phyloP scores from a whole-genome alignment of 345 rosid genomes.

The Gossypium mustelinum region DNA sequence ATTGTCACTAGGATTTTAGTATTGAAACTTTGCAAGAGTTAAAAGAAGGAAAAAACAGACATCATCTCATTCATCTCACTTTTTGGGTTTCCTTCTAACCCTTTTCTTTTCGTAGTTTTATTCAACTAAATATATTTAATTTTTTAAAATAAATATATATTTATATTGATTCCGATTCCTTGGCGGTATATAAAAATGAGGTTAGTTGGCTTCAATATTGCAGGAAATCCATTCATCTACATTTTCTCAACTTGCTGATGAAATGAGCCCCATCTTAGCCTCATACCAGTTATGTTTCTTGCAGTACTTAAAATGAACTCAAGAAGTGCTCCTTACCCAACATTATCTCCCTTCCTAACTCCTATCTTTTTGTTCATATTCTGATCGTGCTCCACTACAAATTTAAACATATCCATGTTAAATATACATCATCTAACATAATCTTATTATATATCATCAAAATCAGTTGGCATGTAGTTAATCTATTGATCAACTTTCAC shows the following conservation, averaged over 20 bases:
- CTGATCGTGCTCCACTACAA: neutral
- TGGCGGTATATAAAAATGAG: no score
- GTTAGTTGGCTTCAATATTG: neutral
- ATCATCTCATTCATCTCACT: no score
- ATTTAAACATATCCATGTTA: neutral
- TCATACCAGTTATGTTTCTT: neutral
- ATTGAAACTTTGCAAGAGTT: no score
- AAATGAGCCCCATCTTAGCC: slow-evolving; percentile 20
- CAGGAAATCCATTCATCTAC: slow-evolving; percentile 1
- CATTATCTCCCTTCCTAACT: neutral
- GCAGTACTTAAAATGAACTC: slow-evolving; percentile 6
- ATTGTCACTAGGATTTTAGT: no score
- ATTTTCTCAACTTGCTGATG: slow-evolving; percentile 4
- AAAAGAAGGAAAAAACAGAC: no score
- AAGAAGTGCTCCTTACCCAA: neutral
- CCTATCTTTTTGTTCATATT: neutral
- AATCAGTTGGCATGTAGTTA: neutral
- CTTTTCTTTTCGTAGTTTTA: no score
- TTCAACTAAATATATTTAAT: no score
- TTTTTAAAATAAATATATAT: no score
- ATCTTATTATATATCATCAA: neutral
- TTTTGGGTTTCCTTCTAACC: no score
- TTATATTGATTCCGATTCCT: no score
- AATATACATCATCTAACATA: neutral
- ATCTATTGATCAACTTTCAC: neutral